phyloP scores from a whole-genome alignment of 2,329 filamentous ascomycete species.

The Scedosporium apiospermum region DNA sequence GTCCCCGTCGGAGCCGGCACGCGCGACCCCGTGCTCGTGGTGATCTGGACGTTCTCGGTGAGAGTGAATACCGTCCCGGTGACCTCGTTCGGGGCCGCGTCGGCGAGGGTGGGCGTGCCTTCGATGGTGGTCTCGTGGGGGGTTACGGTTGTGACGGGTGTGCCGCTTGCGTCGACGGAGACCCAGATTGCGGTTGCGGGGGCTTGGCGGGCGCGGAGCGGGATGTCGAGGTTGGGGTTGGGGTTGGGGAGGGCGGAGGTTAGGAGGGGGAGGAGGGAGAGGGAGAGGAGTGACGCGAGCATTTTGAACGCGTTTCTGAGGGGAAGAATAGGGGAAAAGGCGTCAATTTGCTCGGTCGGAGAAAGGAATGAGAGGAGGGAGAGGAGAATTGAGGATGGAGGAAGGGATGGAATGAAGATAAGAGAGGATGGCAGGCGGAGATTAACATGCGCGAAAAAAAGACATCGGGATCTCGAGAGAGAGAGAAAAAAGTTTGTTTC shows the following conservation, averaged over 20 bases:
- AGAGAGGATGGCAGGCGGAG: neutral
- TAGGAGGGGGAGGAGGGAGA: conserved; percentile 4
- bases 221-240: neutral
- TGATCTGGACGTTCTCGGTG: conserved; percentile 24
- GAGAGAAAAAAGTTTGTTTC: neutral
- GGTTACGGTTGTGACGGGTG: conserved; percentile 35
- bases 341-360: neutral
- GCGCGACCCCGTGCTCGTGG: conserved; percentile 32
- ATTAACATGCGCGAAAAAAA: conserved; percentile 1
- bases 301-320: conserved; percentile 1
- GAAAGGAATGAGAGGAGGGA: neutral
- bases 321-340: neutral
- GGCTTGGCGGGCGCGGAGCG: conserved; percentile 11
- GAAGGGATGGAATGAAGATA: neutral
- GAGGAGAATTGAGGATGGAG: neutral
- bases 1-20: conserved; percentile 30
- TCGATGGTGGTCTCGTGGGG: conserved; percentile 35
- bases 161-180: conserved; percentile 36
- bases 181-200: conserved; percentile 40
- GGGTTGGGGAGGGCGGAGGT: conserved; percentile 6
- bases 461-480: no score
- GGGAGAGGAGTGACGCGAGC: conserved; percentile 3
- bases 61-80: conserved; percentile 33
- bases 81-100: conserved; percentile 34
- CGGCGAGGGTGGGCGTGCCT: conserved; percentile 29